These are phyloP conservation scores for Candida quercuum DNA, from an alignment of 805 yeast species.

Conservation along the genomic window DNA sequence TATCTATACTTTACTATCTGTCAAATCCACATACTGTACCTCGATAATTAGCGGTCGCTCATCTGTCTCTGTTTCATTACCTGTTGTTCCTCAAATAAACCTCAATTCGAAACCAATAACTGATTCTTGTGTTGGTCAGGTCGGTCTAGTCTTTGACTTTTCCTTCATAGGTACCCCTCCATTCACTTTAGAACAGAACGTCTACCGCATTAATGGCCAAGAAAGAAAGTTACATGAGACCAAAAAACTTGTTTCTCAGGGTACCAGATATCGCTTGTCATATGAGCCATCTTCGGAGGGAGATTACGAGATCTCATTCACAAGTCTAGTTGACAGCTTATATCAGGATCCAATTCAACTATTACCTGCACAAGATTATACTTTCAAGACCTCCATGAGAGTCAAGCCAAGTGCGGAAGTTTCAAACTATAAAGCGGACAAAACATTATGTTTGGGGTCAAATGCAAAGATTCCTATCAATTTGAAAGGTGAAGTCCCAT, in stretches of 20 bases:
- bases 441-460: conserved; percentile 42
- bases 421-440: conserved; percentile 8
- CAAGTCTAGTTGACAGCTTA: conserved; percentile 57
- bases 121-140: conserved; percentile 89
- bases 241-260: conserved; percentile 31
- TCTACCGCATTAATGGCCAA: conserved; percentile 44
- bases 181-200: conserved; percentile 58
- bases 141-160: conserved; percentile 75
- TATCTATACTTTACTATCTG: conserved; percentile 47
- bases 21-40: conserved; percentile 58
- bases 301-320: conserved; percentile 67
- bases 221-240: conserved; percentile 29
- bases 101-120: conserved; percentile 47
- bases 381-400: conserved; percentile 66
- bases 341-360: conserved; percentile 39
- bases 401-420: conserved; percentile 54
- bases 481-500: conserved; percentile 80
- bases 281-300: conserved; percentile 84
- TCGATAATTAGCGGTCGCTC: conserved; percentile 59
- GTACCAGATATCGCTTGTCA: conserved; percentile 49
- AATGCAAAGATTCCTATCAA: conserved; percentile 44
- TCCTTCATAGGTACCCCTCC: conserved; percentile 76
- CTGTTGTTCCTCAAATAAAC: conserved; percentile 45
- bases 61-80: conserved; percentile 47
- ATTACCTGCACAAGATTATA: conserved; percentile 34